phyloP scores from a whole-genome alignment of 495 filamentous ascomycete species.

The Bacidia gigantensis region DNA sequence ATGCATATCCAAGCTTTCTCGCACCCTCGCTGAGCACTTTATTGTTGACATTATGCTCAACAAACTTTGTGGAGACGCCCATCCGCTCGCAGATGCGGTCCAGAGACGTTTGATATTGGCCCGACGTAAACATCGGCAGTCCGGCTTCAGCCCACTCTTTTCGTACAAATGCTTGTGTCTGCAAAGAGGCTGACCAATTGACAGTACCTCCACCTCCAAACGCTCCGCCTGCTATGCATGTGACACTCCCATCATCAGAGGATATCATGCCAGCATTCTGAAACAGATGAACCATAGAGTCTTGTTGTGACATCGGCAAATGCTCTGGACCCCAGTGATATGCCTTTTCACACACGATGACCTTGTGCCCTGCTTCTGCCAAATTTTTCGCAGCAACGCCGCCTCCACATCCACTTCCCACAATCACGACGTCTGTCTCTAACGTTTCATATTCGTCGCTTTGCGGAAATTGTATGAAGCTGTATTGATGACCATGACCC shows the following conservation, averaged over 20 bases:
- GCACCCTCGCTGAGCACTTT: slow-evolving; percentile 58
- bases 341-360: slow-evolving; percentile 73
- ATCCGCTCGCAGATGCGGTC: slow-evolving; percentile 62
- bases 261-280: slow-evolving; percentile 39
- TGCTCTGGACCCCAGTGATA: slow-evolving; percentile 57
- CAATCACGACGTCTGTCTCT: slow-evolving; percentile 69
- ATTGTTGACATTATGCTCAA: slow-evolving; percentile 60
- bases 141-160: slow-evolving; percentile 65
- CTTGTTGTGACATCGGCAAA: slow-evolving; percentile 54
- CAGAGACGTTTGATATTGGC: slow-evolving; percentile 60
- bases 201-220: slow-evolving; percentile 83
- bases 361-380: slow-evolving; percentile 55
- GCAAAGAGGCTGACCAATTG: slow-evolving; percentile 78
- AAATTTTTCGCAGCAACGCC: slow-evolving; percentile 70
- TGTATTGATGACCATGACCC: slow-evolving; percentile 38
- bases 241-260: slow-evolving; percentile 50
- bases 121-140: slow-evolving; percentile 63
- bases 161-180: slow-evolving; percentile 67
- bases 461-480: slow-evolving; percentile 38
- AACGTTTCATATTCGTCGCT: slow-evolving; percentile 38
- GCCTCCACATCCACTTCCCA: slow-evolving; percentile 83
- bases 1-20: slow-evolving; percentile 57
- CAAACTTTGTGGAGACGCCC: slow-evolving; percentile 56
- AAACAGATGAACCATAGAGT: slow-evolving; percentile 47
- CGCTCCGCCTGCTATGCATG: slow-evolving; percentile 51